Evolutionary conservation across 2,329 filamentous ascomycete species (phyloP).

Genomic region (Fusarium sp.): DNA sequence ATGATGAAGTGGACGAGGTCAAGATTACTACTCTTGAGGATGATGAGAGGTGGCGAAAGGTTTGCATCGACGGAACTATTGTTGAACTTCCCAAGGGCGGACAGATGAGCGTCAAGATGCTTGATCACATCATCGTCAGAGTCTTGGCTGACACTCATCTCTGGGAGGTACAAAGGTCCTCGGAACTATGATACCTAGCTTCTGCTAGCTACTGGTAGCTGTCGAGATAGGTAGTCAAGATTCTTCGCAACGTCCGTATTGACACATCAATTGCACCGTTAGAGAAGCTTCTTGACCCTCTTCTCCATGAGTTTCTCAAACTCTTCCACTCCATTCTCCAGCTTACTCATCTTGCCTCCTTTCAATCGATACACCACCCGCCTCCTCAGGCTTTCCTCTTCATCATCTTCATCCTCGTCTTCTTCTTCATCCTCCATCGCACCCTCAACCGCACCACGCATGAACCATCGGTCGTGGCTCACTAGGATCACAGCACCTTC

Average conservation of each 20-base stretch:
- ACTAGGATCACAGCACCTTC: conserved; percentile 78
- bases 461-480: conserved; percentile 83
- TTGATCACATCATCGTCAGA: conserved; percentile 52
- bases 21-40: conserved; percentile 71
- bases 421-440: conserved; percentile 51
- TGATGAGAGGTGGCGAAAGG: conserved; percentile 78
- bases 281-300: conserved; percentile 58
- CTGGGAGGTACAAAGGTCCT: conserved; percentile 6
- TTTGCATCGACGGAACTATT: conserved; percentile 93
- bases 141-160: conserved; percentile 54
- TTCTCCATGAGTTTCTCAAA: conserved; percentile 71
- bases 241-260: not conserved
- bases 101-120: conserved; percentile 70
- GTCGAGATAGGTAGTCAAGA: not conserved
- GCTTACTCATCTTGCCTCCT: conserved; percentile 60
- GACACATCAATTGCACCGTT: conserved; percentile 13
- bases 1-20: conserved; percentile 73
- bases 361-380: conserved; percentile 68
- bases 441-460: conserved; percentile 69
- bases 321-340: conserved; percentile 68
- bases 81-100: conserved; percentile 75
- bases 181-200: not conserved
- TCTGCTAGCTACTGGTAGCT: not conserved
- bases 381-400: conserved; percentile 55
- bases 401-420: conserved; percentile 49